Evolutionary conservation across 352 stramenopile genomes (phyloP).

Genomic region (Globisporangium cederbergense): DNA sequence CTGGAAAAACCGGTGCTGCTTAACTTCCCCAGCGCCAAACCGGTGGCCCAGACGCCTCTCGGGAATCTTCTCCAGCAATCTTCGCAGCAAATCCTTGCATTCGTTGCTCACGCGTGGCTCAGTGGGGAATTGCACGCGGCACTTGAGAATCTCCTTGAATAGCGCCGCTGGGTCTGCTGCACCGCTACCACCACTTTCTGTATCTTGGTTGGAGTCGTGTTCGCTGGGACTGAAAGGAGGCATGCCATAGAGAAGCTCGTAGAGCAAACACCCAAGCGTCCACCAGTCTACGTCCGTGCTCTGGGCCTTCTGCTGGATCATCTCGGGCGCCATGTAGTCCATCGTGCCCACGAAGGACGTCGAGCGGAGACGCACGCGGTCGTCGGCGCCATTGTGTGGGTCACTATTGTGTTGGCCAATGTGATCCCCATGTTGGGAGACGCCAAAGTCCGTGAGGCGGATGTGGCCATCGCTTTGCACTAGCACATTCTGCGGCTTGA

Average conservation of each 20-base stretch:
- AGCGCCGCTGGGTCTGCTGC: constrained; percentile 28
- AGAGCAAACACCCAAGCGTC: constrained; percentile 68
- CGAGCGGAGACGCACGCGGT: constrained; percentile 35
- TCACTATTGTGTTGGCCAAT: too few species aligned
- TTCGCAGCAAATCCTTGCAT: constrained; percentile 29
- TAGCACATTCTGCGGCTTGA: constrained; percentile 56
- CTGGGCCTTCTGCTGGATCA: constrained; percentile 29
- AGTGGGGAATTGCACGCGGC: constrained; percentile 35
- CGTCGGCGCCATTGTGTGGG: constrained; percentile 30
- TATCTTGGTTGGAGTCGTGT: not conserved
- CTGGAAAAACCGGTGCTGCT: constrained; percentile 31
- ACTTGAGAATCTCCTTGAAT: constrained; percentile 51
- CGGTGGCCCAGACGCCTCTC: constrained; percentile 25
- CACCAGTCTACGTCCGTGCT: constrained; percentile 70
- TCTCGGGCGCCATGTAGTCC: constrained; percentile 48
- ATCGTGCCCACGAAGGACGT: constrained; percentile 49
- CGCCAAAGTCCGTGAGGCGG: constrained; percentile 26
- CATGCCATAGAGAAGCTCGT: constrained; percentile 68
- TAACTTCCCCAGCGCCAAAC: constrained; percentile 26
- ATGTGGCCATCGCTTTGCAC: constrained; percentile 25
- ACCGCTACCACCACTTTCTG: too few species aligned
- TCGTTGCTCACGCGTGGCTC: constrained; percentile 18
- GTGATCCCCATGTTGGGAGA: constrained; percentile 21
- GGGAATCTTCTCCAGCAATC: constrained; percentile 21
- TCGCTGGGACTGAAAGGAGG: constrained; percentile 39